Conservation (phyloP, 2,329 filamentous ascomycete species). For the Fusarium multiceps region DNA sequence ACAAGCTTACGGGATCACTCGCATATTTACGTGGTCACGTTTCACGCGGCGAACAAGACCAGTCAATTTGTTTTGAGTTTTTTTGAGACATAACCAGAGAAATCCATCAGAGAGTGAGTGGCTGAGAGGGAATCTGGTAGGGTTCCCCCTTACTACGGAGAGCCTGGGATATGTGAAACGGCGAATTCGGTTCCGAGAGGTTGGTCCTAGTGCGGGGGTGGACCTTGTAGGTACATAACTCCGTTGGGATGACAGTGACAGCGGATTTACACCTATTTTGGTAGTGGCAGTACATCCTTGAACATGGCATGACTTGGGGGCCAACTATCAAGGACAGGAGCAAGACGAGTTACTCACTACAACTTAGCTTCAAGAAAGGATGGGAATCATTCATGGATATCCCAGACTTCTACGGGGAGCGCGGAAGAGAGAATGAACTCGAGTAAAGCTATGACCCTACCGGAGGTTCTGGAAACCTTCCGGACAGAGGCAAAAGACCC, state of each 20-base stretch:
- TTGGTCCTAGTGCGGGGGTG: constrained; percentile 45
- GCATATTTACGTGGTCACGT: constrained; percentile 45
- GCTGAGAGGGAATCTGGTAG: background rate
- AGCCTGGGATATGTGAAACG: constrained; percentile 28
- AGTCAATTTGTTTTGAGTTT: constrained; percentile 16
- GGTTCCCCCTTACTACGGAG: constrained; percentile 19
- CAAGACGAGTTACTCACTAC: constrained; percentile 21
- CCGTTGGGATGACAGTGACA: constrained; percentile 41
- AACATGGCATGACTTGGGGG: constrained; percentile 7
- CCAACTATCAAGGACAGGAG: background rate
- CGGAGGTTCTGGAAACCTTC: constrained; percentile 26
- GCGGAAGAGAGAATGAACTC: constrained; percentile 5
- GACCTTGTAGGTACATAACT: constrained; percentile 35
- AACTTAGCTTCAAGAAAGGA: background rate
- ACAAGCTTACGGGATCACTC: constrained; percentile 40
- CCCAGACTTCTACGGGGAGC: constrained; percentile 28
- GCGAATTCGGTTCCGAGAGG: constrained; percentile 40
- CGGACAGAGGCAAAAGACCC: constrained; percentile 18
- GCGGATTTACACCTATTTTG: constrained; percentile 37
- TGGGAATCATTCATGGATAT: constrained; percentile 35
- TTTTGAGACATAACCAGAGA: background rate
- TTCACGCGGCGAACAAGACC: constrained; percentile 27
- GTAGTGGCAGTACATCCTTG: constrained; percentile 19
- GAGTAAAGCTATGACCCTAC: constrained; percentile 27
- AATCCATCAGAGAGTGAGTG: too few species aligned